Evolutionary conservation across 495 filamentous ascomycete species (phyloP).

Genomic region (Daldinia decipiens): DNA sequence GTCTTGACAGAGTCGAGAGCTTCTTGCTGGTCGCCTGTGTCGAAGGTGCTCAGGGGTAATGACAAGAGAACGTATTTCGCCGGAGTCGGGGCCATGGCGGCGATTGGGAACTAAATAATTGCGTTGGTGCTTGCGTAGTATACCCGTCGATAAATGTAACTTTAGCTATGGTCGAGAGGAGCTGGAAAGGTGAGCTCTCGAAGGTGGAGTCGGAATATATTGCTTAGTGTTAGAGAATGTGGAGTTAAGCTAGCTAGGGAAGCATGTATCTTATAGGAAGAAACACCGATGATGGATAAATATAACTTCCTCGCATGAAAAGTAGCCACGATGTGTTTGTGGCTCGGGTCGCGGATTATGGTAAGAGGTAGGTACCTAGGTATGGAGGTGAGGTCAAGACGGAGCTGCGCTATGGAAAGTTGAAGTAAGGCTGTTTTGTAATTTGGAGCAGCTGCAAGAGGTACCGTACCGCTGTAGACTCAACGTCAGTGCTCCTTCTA

Average conservation of each 20-base stretch:
- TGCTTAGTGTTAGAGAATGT: constrained; percentile 13
- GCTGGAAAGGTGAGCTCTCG: constrained; percentile 25
- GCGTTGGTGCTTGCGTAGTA: not conserved
- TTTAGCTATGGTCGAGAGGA: not conserved
- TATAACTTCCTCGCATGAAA: not conserved
- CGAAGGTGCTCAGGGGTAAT: constrained; percentile 60
- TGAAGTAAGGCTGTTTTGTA: constrained; percentile 11
- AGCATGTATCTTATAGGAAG: constrained; percentile 1
- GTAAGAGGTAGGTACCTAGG: not conserved
- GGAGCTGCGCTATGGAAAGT: constrained; percentile 3
- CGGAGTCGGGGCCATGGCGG: constrained; percentile 49
- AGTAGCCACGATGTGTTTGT: not conserved
- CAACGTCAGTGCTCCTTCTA: constrained; percentile 41
- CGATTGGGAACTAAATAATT: constrained; percentile 12
- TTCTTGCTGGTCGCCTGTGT: constrained; percentile 78
- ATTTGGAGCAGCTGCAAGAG: constrained; percentile 2
- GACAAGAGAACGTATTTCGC: constrained; percentile 60
- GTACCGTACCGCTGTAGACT: not conserved
- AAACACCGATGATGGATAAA: not conserved
- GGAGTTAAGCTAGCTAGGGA: constrained; percentile 8
- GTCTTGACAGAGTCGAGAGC: constrained; percentile 77
- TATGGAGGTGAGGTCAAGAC: not conserved
- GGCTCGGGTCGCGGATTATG: not conserved
- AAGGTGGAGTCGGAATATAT: constrained; percentile 24
- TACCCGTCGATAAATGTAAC: not conserved